Percentiles rank a stretch among this genome's conserved stretches.
Evolutionary conservation across 2,329 filamentous ascomycete genomes (phyloP).

Genomic region (Capronia coronata): DNA sequence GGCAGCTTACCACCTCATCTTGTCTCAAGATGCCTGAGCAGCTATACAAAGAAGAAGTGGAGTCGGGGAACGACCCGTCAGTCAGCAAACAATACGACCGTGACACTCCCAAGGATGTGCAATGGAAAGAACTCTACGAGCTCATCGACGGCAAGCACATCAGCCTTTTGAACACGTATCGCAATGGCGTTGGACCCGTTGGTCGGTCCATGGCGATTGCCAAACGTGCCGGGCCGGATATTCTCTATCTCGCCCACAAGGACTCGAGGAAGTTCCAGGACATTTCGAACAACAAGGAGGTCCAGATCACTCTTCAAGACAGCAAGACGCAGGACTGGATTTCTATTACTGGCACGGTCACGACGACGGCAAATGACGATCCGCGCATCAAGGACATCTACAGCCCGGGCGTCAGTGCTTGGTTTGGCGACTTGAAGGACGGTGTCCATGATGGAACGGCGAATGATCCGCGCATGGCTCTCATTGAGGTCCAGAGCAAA

Average conservation of each 20-base stretch:
- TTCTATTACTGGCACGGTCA: slow-evolving; percentile 40
- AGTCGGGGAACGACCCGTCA: slow-evolving; percentile 42
- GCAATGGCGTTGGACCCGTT: slow-evolving; percentile 18
- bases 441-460: slow-evolving; percentile 43
- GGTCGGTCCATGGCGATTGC: slow-evolving; percentile 46
- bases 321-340: slow-evolving; percentile 44
- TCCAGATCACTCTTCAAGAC: slow-evolving; percentile 45
- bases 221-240: slow-evolving; percentile 42
- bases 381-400: slow-evolving; percentile 46
- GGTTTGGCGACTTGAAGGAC: slow-evolving; percentile 48
- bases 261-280: slow-evolving; percentile 45
- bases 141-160: slow-evolving; percentile 44
- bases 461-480: slow-evolving; percentile 44
- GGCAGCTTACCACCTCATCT: slow-evolving; percentile 1
- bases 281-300: slow-evolving; percentile 38
- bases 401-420: slow-evolving; percentile 36
- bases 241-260: slow-evolving; percentile 46
- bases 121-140: slow-evolving; percentile 44
- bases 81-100: slow-evolving; percentile 46
- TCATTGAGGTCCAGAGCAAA: slow-evolving; percentile 39
- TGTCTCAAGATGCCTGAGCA: slow-evolving; percentile 37
- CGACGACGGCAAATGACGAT: slow-evolving; percentile 39
- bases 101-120: slow-evolving; percentile 39
- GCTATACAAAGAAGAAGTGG: slow-evolving; percentile 34
- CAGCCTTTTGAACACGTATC: slow-evolving; percentile 28